These are phyloP conservation scores for Aphanomyces astaci DNA, from an alignment of 352 stramenopile species.

Conservation along the genomic window DNA sequence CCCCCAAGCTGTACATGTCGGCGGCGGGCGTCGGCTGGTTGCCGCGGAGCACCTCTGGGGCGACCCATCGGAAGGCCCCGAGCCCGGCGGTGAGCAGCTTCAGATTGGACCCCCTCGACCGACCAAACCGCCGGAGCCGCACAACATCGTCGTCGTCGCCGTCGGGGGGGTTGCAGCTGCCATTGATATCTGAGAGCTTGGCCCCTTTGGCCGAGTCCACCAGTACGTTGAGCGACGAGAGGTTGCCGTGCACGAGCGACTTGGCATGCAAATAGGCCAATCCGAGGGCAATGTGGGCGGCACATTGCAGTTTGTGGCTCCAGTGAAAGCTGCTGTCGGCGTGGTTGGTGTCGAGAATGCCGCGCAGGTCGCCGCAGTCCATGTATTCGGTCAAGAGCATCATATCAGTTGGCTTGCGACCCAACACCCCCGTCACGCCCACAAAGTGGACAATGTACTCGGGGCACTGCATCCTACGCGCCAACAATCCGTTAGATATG, in stretches of 20 bases:
- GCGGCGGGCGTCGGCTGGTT: not conserved
- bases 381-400: slow-evolving; percentile 13
- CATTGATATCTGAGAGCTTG: not conserved
- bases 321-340: not conserved
- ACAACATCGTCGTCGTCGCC: too few relatives aligned
- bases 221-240: not conserved
- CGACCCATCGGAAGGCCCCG: slow-evolving; percentile 4
- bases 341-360: not conserved
- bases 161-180: too few relatives aligned
- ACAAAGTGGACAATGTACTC: slow-evolving; percentile 4
- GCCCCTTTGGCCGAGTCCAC: slow-evolving; percentile 9
- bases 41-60: slow-evolving; percentile 3
- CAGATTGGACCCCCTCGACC: not conserved
- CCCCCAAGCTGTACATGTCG: slow-evolving; percentile 10
- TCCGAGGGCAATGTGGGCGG: not conserved
- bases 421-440: not conserved
- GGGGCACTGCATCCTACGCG: not conserved
- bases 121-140: not conserved
- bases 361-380: slow-evolving; percentile 12
- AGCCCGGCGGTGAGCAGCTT: not conserved
- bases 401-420: not conserved
- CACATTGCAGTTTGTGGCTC: not conserved
- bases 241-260: slow-evolving; percentile 1
- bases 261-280: slow-evolving; percentile 4
- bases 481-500: not conserved